These are phyloP conservation scores for Pseudisothecium myosuroides DNA, from an alignment of 225 moss, liverwort and hornwort genomes.

Conservation along the genomic window DNA sequence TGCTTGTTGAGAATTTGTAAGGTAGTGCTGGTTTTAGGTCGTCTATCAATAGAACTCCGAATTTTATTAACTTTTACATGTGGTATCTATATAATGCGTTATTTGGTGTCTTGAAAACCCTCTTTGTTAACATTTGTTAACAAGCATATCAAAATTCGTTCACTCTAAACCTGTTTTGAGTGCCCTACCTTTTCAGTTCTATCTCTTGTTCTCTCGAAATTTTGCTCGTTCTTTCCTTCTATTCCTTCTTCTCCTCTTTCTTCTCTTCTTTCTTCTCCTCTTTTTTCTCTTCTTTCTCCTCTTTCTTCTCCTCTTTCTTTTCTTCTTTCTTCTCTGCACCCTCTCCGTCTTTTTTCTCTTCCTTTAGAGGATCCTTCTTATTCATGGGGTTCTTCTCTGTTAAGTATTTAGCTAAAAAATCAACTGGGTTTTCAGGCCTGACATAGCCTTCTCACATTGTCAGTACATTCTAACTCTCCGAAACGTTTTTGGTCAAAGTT, in stretches of 20 bases:
- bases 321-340: not conserved
- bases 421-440: constrained; percentile 51
- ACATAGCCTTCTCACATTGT: constrained; percentile 8
- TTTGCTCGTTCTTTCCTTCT: not conserved
- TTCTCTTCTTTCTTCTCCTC: not conserved
- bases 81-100: not conserved
- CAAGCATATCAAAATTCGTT: not conserved
- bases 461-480: not conserved
- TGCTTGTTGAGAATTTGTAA: not conserved
- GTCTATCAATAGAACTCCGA: not conserved
- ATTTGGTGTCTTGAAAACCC: not conserved
- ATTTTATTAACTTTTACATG: not conserved
- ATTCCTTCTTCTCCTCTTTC: not conserved
- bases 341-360: not conserved
- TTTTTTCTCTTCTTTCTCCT: not conserved
- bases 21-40: not conserved
- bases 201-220: not conserved
- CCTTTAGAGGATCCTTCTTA: constrained; percentile 9
- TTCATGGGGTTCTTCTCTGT: constrained; percentile 29
- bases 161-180: not conserved
- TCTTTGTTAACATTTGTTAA: too few relatives aligned
- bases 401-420: constrained; percentile 44
- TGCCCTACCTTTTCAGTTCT: not conserved
- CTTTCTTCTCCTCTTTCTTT: not conserved
- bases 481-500: not conserved